Evolutionary conservation across 2,329 filamentous ascomycete genomes (phyloP), one percentile per base, ranked within the genome.

Genomic region (Paradendryphiella salina): DNA sequence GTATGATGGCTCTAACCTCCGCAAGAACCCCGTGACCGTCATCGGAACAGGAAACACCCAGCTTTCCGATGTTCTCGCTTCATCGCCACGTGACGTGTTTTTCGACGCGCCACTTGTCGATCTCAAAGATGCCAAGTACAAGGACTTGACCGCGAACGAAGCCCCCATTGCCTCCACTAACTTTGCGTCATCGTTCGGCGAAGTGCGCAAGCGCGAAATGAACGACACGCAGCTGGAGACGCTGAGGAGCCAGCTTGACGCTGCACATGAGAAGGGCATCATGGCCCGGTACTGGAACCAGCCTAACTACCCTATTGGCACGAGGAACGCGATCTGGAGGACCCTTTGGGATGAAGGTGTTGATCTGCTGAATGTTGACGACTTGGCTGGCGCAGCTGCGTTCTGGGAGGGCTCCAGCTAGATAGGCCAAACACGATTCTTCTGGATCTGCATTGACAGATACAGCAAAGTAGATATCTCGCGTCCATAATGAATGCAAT

Each of bases 361-460:
- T n/a, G 80, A 80, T 50, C 64, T 87, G 50, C 60, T 88, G 42
- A 87, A 86, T 67, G 84, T 81, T 0, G 85, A 87, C 76, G 84
- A 87, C 71, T 57, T 87, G 42, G 74, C 79, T 53, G 83, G 50
- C 2, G 63, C 60, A 28, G 76, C 78, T 14, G 74, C 70, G 36
- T 74, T 75, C 50, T 76, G 73, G 75, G 57, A 73, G 55, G 64
- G 58, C 10, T 56, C 50, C 33, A 61, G 61, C 28, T 67, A 61
- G 45, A 44, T 26, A 13, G 34, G 9, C 29, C 17, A 13, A 33
- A 9, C 7, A 10, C 13, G 2, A 21, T 23, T 1, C 29, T 20
- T n/a, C 5, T 32, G 11, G 17, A 17, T n/a, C 10, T 15, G 14
- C 17, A 21, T 14, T 21, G 10, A 44, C 7, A 13, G 23, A 6